Evolutionary conservation across 176 grass and related monocot species (phyloP).

Genomic region (Melocanna baccifera): DNA sequence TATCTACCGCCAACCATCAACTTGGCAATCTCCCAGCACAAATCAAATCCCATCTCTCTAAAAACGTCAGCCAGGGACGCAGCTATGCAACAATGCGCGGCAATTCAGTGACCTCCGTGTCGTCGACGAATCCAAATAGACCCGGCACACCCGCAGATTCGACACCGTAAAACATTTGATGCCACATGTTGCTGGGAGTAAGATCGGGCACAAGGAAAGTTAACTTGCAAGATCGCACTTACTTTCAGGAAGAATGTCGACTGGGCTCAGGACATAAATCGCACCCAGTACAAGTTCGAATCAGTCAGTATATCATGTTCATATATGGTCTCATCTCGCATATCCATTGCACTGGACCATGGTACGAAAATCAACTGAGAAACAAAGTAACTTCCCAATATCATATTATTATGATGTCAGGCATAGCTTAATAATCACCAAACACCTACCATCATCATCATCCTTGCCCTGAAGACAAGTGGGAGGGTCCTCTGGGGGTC

Average conservation of each 20-base stretch:
- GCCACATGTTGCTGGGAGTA: background rate
- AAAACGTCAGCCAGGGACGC: background rate
- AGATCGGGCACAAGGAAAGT: background rate
- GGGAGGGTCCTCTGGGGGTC: slow-evolving; percentile 84
- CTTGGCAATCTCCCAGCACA: background rate
- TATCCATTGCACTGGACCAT: slow-evolving; percentile 11
- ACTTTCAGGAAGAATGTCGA: slow-evolving; percentile 91
- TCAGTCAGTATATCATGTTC: slow-evolving; percentile 14
- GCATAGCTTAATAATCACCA: background rate
- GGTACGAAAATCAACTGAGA: slow-evolving; percentile 36
- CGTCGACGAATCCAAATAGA: slow-evolving; percentile 67
- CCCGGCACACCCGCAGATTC: slow-evolving; percentile 60
- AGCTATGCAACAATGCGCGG: background rate
- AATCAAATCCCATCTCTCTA: background rate
- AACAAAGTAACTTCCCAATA: background rate
- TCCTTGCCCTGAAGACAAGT: slow-evolving; percentile 76
- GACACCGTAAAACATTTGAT: background rate
- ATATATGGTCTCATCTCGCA: background rate
- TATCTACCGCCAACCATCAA: background rate
- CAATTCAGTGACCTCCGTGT: slow-evolving; percentile 58
- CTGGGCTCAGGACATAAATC: slow-evolving; percentile 83
- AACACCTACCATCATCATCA: slow-evolving; percentile 64
- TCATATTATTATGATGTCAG: background rate
- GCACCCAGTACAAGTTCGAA: slow-evolving; percentile 55
- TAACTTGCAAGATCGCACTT: background rate